Evolutionary conservation across 371 early-diverging fungal species (phyloP).

Genomic region (Rhizopus stolonifer): DNA sequence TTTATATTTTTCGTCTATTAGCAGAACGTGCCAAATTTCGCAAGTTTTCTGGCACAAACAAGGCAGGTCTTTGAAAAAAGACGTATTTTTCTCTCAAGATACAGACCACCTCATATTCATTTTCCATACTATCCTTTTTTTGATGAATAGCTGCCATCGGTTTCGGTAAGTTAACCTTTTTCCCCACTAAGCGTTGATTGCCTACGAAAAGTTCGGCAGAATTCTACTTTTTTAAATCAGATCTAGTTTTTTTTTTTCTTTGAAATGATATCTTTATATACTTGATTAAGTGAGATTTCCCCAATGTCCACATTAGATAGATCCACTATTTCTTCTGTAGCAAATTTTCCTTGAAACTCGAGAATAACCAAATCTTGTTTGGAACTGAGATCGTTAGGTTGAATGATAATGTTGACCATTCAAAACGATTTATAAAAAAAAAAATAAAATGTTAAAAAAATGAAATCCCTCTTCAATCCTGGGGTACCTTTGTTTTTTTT

Average conservation of each 20-base stretch:
- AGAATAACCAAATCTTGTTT: slow-evolving; percentile 35
- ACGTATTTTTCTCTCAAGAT: slow-evolving; percentile 56
- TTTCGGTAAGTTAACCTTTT: slow-evolving; percentile 38
- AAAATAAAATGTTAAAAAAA: background rate
- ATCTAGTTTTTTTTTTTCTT: background rate
- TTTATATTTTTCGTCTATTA: background rate
- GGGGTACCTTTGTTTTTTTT: too few relatives aligned
- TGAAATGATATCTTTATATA: slow-evolving; percentile 1
- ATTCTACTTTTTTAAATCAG: slow-evolving; percentile 27
- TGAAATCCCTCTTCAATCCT: too few relatives aligned
- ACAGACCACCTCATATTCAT: slow-evolving; percentile 47
- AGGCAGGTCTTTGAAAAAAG: slow-evolving; percentile 48
- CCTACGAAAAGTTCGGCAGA: slow-evolving; percentile 47
- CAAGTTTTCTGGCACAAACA: slow-evolving; percentile 40
- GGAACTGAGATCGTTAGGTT: slow-evolving; percentile 14
- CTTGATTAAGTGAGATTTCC: slow-evolving; percentile 29
- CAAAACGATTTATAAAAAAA: background rate
- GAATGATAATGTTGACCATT: slow-evolving; percentile 41
- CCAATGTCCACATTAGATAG: slow-evolving; percentile 42
- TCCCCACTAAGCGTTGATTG: slow-evolving; percentile 48
- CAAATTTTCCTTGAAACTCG: slow-evolving; percentile 58
- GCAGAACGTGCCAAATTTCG: slow-evolving; percentile 27
- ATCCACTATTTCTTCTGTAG: slow-evolving; percentile 19
- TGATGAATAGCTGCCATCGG: slow-evolving; percentile 56
- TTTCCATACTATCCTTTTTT: slow-evolving; percentile 21